Base-by-base conservation (phyloP, 106 monocot genomes). In the Xerophyta viscosa region DNA sequence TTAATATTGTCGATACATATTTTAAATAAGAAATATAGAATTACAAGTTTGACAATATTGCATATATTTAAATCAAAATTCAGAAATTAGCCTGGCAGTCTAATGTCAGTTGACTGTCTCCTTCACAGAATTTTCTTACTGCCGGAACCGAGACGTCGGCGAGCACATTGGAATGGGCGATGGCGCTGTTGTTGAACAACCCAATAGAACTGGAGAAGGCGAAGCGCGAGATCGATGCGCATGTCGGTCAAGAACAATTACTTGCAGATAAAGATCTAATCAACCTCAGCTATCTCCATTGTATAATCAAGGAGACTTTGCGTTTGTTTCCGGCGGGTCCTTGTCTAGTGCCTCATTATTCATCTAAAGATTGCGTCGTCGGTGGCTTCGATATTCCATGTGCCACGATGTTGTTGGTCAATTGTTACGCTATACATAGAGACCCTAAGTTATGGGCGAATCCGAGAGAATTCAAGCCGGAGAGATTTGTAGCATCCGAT, bases 341-440 rank as follows among this genome's bases (percentile, higher is more conserved):
- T 2, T 53, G 60, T 8, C 39, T 74, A 4, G 11, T 55, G 0
- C 67, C 73, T 0, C 73, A 74, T 21, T 37, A 67, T 21, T 61
- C 73, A 10, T 41, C 55, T 1, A 30, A 56, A 5, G 67, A 74
- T 0, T 61, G 60, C 26, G 17, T 19, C 6, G 47, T 74, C 1
- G 46, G 49, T 8, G 67, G 67, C 39, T 67, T 21, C 30, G 10
- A 67, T 31, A 21, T 74, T 8, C 67, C 67, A 1, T 10, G 19
- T 3, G 67, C 48, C 27, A 67, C 67, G 21, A 74, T 74, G 55
- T 48, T 74, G 22, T 31, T 74, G 26, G 61, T 74, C 0, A 74
- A 74, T 6, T 52, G 27, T 6, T 56, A 41, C 9, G 24, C 41
- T 10, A 67, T 74, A 9, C 73, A 74, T 0, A 52, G 73, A 21